These are phyloP conservation scores for Boletus chippewaensis DNA, from an alignment of 1,284 basidiomycete genomes.

Conservation along the genomic window DNA sequence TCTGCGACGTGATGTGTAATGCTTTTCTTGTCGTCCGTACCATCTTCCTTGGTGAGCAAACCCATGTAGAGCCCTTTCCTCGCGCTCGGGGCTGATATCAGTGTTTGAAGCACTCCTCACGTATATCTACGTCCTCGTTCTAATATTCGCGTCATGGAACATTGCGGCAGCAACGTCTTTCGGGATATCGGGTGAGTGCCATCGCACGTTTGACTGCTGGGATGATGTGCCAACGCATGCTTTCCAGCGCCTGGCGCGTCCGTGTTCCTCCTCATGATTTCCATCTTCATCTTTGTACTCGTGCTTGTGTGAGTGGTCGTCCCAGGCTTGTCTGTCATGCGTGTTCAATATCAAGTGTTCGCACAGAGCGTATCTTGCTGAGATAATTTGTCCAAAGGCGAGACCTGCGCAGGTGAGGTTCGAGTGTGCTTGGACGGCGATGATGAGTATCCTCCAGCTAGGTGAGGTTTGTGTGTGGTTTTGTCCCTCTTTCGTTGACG, in stretches of 20 bases:
- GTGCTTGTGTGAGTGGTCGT: constrained; percentile 40
- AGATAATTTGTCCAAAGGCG: constrained; percentile 33
- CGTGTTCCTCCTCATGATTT: constrained; percentile 47
- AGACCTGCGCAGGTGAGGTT: constrained; percentile 39
- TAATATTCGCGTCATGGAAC: constrained; percentile 57
- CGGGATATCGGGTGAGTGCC: constrained; percentile 35
- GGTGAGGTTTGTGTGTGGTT: constrained; percentile 31
- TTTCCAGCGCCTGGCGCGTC: constrained; percentile 42
- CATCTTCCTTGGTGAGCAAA: constrained; percentile 48
- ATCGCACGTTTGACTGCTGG: background rate
- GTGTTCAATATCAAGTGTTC: background rate
- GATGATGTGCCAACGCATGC: background rate
- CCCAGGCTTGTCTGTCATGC: background rate
- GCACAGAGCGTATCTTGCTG: constrained; percentile 33
- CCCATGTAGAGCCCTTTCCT: background rate
- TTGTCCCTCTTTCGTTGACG: background rate
- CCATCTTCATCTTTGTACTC: constrained; percentile 40
- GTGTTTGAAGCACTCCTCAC: constrained; percentile 41
- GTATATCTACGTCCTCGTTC: constrained; percentile 45
- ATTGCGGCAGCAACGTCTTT: constrained; percentile 35
- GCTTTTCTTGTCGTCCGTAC: constrained; percentile 49
- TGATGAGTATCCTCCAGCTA: constrained; percentile 44
- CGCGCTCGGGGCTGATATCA: background rate
- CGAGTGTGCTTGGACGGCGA: constrained; percentile 50
- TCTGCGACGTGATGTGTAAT: constrained; percentile 30